Percentiles rank a stretch among this genome's conserved stretches.
Evolutionary conservation across 441 rosid genomes (phyloP).

Genomic region (Gossypium aridum): DNA sequence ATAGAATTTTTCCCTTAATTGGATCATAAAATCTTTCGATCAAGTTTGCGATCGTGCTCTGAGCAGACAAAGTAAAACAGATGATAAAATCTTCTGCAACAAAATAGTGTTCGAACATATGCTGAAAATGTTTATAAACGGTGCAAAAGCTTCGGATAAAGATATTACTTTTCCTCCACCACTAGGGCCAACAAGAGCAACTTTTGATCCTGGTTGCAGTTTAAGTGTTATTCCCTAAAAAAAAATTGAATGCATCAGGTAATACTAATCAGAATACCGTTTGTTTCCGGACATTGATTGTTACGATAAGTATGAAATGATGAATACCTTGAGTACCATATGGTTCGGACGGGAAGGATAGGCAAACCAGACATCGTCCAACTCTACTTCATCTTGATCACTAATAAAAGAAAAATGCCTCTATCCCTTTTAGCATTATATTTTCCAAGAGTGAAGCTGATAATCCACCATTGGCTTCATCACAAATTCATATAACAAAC

Average conservation of each 20-base stretch:
- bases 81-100: background rate
- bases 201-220: constrained; percentile 76
- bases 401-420: constrained; percentile 20
- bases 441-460: background rate
- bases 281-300: background rate
- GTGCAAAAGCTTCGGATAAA: background rate
- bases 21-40: constrained; percentile 96
- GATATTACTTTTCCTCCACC: constrained; percentile 90
- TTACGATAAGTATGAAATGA: background rate
- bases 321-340: constrained; percentile 84
- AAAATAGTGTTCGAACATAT: background rate
- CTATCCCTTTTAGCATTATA: background rate
- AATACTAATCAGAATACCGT: background rate
- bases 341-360: constrained; percentile 94
- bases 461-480: background rate
- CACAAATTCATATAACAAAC: background rate
- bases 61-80: constrained; percentile 13
- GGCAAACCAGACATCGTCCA: constrained; percentile 89
- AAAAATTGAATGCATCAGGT: background rate
- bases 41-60: constrained; percentile 90
- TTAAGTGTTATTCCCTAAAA: constrained; percentile 78
- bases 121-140: background rate
- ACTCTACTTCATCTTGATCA: constrained; percentile 76
- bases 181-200: constrained; percentile 96
- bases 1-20: constrained; percentile 63